Percentiles rank a stretch among this genome's conserved stretches.
Evolutionary conservation across 139 green algal species (phyloP).

Genomic region (Tetradesmus obliquus): DNA sequence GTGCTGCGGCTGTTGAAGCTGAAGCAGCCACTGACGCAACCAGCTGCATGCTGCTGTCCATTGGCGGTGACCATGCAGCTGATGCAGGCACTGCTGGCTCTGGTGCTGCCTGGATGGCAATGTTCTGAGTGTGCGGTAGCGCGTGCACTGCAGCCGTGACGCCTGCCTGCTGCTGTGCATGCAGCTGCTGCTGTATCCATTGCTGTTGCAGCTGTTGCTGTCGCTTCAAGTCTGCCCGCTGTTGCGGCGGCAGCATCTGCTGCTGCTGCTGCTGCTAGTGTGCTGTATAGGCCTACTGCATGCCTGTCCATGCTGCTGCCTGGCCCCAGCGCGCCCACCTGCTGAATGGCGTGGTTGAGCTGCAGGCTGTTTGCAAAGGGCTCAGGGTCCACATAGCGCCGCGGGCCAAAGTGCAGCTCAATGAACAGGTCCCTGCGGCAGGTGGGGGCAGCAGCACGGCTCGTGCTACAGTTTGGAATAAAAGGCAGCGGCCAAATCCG

Average conservation of each 20-base stretch:
- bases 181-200: not conserved
- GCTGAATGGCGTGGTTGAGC: conserved; percentile 85
- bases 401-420: conserved; percentile 70
- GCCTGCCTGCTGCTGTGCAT: not conserved
- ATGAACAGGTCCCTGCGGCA: conserved; percentile 67
- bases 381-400: conserved; percentile 68
- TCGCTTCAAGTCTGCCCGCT: too few relatives aligned
- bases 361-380: conserved; percentile 75
- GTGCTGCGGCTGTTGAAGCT: too few relatives aligned
- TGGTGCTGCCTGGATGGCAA: not conserved
- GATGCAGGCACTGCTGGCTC: not conserved
- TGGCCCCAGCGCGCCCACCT: conserved; percentile 51
- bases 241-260: not conserved
- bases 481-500: not conserved
- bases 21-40: not conserved
- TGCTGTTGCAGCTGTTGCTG: not conserved
- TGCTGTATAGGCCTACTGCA: not conserved
- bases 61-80: not conserved
- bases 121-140: too few relatives aligned
- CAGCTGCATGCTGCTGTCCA: not conserved
- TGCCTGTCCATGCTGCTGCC: too few relatives aligned
- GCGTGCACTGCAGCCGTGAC: not conserved
- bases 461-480: not conserved
- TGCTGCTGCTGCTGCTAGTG: not conserved
- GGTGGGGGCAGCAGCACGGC: not conserved